Conservation (phyloP, 441 rosid species). For the Mallotus repandus region DNA sequence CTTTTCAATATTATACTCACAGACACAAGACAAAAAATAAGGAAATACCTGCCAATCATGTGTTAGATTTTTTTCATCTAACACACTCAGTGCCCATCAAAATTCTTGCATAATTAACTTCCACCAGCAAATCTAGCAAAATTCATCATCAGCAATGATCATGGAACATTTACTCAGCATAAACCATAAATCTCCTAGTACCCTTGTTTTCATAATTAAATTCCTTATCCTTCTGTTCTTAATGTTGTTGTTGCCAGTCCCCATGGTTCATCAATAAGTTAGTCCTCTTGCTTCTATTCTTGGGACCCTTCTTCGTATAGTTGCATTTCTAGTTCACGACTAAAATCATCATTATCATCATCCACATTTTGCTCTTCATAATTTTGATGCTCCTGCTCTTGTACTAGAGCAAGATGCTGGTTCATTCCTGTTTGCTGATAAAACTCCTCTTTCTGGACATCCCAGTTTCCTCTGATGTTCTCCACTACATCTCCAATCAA, state of each 20-base stretch:
- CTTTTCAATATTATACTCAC: not conserved
- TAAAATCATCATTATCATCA: conserved; percentile 30
- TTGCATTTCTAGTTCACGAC: conserved; percentile 40
- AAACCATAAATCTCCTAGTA: not conserved
- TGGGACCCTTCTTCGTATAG: conserved; percentile 26
- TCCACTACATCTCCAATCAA: conserved; percentile 39
- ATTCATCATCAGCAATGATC: not conserved
- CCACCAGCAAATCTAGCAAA: not conserved
- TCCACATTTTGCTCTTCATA: conserved; percentile 24
- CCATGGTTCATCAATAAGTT: conserved; percentile 32
- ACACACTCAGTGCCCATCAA: not conserved
- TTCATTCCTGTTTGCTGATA: conserved; percentile 44
- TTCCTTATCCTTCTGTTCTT: not conserved
- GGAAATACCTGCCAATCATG: not conserved
- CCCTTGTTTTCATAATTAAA: not conserved
- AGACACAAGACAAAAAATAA: not conserved
- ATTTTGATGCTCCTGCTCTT: conserved; percentile 10
- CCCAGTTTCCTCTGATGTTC: conserved; percentile 51
- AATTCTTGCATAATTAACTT: not conserved
- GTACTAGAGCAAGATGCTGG: conserved; percentile 17
- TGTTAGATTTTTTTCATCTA: not conserved
- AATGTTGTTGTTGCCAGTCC: not conserved
- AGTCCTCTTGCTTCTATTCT: conserved; percentile 18
- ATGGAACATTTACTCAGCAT: not conserved
- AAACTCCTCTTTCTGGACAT: conserved; percentile 40